Evolutionary conservation across 306 rosid species (phyloP), one percentile per base, ranked within the genome.

Genomic region (Cicer cuneatum): DNA sequence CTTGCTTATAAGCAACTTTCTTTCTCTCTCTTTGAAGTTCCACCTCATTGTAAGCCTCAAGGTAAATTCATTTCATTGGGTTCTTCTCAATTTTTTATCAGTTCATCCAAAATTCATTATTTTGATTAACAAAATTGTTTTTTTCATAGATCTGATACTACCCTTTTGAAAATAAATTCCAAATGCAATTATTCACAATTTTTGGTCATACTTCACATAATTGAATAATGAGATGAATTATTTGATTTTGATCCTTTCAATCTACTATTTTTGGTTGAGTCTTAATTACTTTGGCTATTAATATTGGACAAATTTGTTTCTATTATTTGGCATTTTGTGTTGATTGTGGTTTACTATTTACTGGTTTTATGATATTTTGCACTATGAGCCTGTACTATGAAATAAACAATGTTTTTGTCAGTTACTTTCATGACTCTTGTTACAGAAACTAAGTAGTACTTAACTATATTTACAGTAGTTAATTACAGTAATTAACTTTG

Each of bases 11-110:
- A 93, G 40, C 93, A 93, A 60, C 83, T 93, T 24, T 91, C 98
- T 54, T 46, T 91, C 7, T 91, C 98, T 0, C 93, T 91, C 78
- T 93, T 93, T 33, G 98, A 93, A 74, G 97, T 88, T 81, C 98
- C 98, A 7, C 98, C 97, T 46, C 77, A 68, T 33, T 93, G 97
- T 75, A 90, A 81, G 6, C 93, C 93, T 9, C 75, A 82, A 86
- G 95, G 91, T 89, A 83, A 43, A 15, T 38, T 66, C 8, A 1
- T 21, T 21, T 21, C 24, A 21, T 21, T 21, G 24, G 38, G 5
- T 39, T 70, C 41, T 4, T 63, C 57, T 56, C 33, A 64, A 2
- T 24, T 24, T 24, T 24, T 24, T 24, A 2, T 24, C 33, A 24
- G 3, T 24, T 24, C 0, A 24, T 24, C 33, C 33, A 2, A 24